Evolutionary conservation across 352 stramenopile species (phyloP), one percentile per base, ranked within the genome.

Genomic region (Pythium sp.): DNA sequence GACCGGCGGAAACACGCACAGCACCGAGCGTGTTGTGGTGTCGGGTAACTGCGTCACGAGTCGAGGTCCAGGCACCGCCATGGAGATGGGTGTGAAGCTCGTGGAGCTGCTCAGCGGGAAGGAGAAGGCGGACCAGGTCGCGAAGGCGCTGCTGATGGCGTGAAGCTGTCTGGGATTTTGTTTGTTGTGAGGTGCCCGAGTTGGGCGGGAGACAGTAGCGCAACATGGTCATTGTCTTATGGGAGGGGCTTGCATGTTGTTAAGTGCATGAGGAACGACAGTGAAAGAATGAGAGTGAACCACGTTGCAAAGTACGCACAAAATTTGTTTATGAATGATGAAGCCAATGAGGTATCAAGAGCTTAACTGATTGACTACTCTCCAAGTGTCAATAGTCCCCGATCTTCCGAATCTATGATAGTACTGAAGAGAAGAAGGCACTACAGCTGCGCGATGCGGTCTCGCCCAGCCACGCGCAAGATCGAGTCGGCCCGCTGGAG

Each of bases 71-170:
- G 87, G 75, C 4, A 95, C 87, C 15, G 82, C 87, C 20, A 95
- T 95, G 85, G 81, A 81, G 24, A 92, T 95, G 82, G 85, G 82
- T 7, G 72, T 95, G 49, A 92, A 92, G 75, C 81, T 95, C 32
- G 84, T 95, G 53, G 83, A 92, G 70, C 66, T 93, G 56, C 79
- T 95, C 9, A 81, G 74, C 32, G 81, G 80, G 34, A 75, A 79
- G 47, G 76, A 91, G 22, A 90, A 89, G 64, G 85, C 86, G 0
- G 73, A 77, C 8, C 36, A 75, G n/a, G 85, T 93, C 20, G 85
- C 87, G 26, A 78, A 86, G 56, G 84, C 71, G 22, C 67, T 92
- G 34, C 74, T 92, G n/a, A 78, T 80, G n/a, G 58, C 69, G 32
- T 47, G 60, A 65, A 18, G 0, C 43, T 22, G 43, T 22, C 22